Evolutionary conservation across 2,329 filamentous ascomycete genomes (phyloP), one percentile per base, ranked within the genome.

Genomic region (Macrophomina pseudophaseolina): DNA sequence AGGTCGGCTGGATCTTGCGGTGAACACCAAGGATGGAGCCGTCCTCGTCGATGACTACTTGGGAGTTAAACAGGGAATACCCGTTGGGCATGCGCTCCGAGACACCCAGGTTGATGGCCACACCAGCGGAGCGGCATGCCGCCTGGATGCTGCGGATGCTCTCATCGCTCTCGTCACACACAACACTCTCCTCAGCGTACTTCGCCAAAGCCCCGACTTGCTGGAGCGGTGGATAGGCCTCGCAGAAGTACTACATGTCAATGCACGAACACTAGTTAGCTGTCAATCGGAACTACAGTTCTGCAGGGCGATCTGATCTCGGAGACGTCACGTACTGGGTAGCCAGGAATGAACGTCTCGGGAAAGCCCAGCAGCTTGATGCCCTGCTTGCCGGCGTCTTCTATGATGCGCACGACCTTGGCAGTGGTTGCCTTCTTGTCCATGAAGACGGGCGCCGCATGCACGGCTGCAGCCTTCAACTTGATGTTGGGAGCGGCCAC

Each of bases 381-480:
- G 7, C 72, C 70, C 23, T 74, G 69, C 23, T 68, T 60, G 11
- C 70, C 75, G 54, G 76, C 76, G 65, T 78, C 71, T 66, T 77
- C 73, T 48, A 79, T 76, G 46, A 79, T 69, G 7, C 64, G 51
- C 16, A 78, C 60, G 16, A 75, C 74, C 63, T 78, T 78, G 53
- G 69, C 71, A 52, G 74, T 74, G 2, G 76, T 78, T 3, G 73
- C 75, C 1, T 67, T 69, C 66, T 78, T 79, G 71, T 79, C 68
- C 77, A 79, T 79, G 68, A 73, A 79, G 11, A 77, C 72, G 11
- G 77, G 76, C 9, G 76, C 74, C 2, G 75, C 76, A 56, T 79
- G 77, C 9, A 73, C 76, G 2, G 77, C 76, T n/a, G 75, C 77
- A 38, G 73, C 76, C 58, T 72, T 76, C 71, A 78, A 73, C 60